Evolutionary conservation across 192 early-diverging fungal species (phyloP).

Genomic region (Coemansia sp.): DNA sequence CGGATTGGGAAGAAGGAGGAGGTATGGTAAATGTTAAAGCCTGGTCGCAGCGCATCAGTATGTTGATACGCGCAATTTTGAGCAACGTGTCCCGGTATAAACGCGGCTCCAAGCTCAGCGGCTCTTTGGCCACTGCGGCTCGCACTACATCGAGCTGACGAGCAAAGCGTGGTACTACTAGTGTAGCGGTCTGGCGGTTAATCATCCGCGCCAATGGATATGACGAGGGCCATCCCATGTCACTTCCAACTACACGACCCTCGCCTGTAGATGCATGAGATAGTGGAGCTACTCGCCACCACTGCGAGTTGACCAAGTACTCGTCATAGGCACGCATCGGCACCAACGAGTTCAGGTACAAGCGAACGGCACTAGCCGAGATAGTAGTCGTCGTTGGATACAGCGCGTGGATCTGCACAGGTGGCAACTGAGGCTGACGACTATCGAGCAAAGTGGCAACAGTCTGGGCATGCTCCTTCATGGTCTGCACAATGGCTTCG

Average conservation of each 20-base stretch:
- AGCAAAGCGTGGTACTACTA: constrained; percentile 46
- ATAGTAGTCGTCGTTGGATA: constrained; percentile 52
- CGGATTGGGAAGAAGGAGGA: not conserved
- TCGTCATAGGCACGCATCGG: constrained; percentile 56
- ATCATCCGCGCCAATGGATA: constrained; percentile 50
- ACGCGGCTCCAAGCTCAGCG: constrained; percentile 52
- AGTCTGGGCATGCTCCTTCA: constrained; percentile 35
- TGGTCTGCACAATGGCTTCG: constrained; percentile 35
- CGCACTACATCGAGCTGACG: constrained; percentile 51
- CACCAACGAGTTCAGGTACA: constrained; percentile 57
- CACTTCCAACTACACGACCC: constrained; percentile 27
- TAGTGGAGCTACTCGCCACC: constrained; percentile 33
- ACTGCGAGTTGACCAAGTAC: constrained; percentile 56
- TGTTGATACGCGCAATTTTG: constrained; percentile 35
- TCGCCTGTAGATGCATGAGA: not conserved
- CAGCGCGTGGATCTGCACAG: constrained; percentile 40
- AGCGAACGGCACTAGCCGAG: constrained; percentile 55
- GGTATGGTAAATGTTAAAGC: constrained; percentile 14
- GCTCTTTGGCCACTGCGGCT: constrained; percentile 46
- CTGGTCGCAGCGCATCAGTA: constrained; percentile 33
- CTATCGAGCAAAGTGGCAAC: constrained; percentile 20
- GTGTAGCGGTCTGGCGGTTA: constrained; percentile 39
- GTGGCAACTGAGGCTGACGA: not conserved
- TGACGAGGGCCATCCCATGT: constrained; percentile 42
- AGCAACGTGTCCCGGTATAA: constrained; percentile 55